phyloP scores from a whole-genome alignment of 148 eudicot genomes.

The Oxyria digyna region DNA sequence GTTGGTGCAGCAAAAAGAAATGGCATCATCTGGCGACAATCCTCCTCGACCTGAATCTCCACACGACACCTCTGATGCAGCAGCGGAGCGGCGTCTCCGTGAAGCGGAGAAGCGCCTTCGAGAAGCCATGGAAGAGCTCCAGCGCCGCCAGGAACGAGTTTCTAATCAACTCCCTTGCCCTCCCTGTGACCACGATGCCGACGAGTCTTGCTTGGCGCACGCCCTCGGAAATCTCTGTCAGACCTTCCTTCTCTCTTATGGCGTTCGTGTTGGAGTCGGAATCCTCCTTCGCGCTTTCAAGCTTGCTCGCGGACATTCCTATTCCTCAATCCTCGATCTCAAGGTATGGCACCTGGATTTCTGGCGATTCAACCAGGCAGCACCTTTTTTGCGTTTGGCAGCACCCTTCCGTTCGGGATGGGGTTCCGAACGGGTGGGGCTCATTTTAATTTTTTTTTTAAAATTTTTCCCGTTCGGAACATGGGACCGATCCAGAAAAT shows the following conservation, averaged over 20 bases:
- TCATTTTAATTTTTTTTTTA: too few relatives aligned
- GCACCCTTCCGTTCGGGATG: too few relatives aligned
- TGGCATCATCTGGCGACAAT: not conserved
- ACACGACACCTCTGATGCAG: conserved; percentile 34
- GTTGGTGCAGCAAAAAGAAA: conserved; percentile 2
- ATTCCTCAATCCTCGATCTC: conserved; percentile 88
- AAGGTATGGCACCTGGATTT: too few relatives aligned
- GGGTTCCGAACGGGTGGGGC: too few relatives aligned
- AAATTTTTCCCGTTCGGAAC: too few relatives aligned
- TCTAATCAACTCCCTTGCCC: conserved; percentile 20
- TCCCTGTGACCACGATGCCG: conserved; percentile 79
- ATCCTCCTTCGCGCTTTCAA: conserved; percentile 87
- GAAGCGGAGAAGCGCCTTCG: conserved; percentile 84
- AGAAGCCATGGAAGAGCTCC: conserved; percentile 80
- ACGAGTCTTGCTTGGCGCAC: conserved; percentile 79
- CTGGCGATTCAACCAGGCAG: too few relatives aligned
- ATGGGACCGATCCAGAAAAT: too few relatives aligned
- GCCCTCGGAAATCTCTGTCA: conserved; percentile 94
- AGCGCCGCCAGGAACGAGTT: conserved; percentile 48
- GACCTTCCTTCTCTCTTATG: conserved; percentile 83
- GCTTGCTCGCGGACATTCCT: conserved; percentile 74
- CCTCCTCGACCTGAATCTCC: conserved; percentile 13
- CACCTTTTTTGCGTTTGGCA: too few relatives aligned
- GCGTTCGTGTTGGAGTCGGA: conserved; percentile 91
- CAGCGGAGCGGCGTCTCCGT: conserved; percentile 56